These are phyloP conservation scores for Malania oleifera DNA, from an alignment of 164 flowering plant species.

Conservation along the genomic window DNA sequence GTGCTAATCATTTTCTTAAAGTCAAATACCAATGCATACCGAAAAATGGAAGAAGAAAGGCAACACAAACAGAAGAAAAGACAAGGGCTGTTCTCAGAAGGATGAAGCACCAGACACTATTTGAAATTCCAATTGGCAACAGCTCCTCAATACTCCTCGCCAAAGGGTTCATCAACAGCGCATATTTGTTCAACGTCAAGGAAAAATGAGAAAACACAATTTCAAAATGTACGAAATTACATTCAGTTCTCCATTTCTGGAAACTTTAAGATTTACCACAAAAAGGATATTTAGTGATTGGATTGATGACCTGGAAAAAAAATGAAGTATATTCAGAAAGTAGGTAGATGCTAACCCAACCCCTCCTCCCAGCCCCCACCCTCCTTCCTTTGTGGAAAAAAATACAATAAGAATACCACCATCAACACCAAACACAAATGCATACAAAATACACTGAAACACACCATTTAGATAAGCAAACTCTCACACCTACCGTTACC, in stretches of 20 bases:
- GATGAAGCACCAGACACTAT: constrained; percentile 42
- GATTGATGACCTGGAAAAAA: constrained; percentile 72
- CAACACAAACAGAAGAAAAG: constrained; percentile 62
- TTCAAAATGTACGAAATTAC: background rate
- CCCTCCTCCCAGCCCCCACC: no score
- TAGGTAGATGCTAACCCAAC: background rate
- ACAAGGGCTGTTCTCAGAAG: constrained; percentile 69
- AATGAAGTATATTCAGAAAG: constrained; percentile 3
- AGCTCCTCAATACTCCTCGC: constrained; percentile 82
- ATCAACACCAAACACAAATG: background rate
- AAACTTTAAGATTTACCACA: background rate
- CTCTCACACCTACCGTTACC: constrained; percentile 74
- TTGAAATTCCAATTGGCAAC: constrained; percentile 43
- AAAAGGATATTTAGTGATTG: constrained; percentile 90
- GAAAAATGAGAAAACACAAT: constrained; percentile 15
- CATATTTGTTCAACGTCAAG: constrained; percentile 59
- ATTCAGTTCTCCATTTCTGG: background rate
- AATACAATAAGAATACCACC: background rate
- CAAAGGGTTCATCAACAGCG: constrained; percentile 77
- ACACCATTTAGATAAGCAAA: background rate
- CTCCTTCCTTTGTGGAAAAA: background rate
- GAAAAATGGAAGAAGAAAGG: constrained; percentile 78
- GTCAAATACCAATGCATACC: constrained; percentile 34
- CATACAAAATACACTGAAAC: no score
- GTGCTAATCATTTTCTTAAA: background rate